phyloP scores from a whole-genome alignment of 192 early-diverging fungal genomes.

The Backusella australiensis region DNA sequence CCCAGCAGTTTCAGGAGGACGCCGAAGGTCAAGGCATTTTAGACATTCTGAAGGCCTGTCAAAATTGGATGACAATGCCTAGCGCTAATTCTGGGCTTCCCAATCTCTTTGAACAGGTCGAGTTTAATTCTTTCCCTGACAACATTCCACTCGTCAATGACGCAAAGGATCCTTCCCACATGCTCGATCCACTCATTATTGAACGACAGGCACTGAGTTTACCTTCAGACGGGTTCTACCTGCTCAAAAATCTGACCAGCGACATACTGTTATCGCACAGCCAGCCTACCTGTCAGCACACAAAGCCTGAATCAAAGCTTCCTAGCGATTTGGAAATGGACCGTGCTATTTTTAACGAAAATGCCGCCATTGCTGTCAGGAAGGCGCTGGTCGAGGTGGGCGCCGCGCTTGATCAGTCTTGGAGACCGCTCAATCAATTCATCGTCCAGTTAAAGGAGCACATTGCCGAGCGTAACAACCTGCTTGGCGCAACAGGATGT shows the following conservation, averaged over 20 bases:
- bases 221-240: conserved; percentile 57
- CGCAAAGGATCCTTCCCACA: conserved; percentile 55
- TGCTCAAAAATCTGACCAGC: conserved; percentile 65
- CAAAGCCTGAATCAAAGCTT: conserved; percentile 56
- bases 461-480: conserved; percentile 9
- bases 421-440: conserved; percentile 50
- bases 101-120: conserved; percentile 44
- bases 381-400: conserved; percentile 56
- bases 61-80: conserved; percentile 44
- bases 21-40: neutral
- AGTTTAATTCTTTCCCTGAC: conserved; percentile 45
- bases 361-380: conserved; percentile 52
- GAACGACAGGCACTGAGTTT: conserved; percentile 62
- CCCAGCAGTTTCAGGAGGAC: conserved; percentile 16
- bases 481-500: conserved; percentile 30
- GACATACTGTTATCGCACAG: conserved; percentile 64
- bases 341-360: conserved; percentile 66
- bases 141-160: conserved; percentile 47
- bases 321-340: conserved; percentile 71
- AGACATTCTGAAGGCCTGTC: conserved; percentile 15
- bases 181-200: conserved; percentile 65
- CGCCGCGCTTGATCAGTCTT: conserved; percentile 59
- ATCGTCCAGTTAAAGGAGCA: conserved; percentile 11
- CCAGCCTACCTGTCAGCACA: conserved; percentile 72
- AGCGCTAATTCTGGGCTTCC: conserved; percentile 43